Base-by-base conservation (phyloP, 2,329 filamentous ascomycete genomes). In the Coleophoma cylindrospora region DNA sequence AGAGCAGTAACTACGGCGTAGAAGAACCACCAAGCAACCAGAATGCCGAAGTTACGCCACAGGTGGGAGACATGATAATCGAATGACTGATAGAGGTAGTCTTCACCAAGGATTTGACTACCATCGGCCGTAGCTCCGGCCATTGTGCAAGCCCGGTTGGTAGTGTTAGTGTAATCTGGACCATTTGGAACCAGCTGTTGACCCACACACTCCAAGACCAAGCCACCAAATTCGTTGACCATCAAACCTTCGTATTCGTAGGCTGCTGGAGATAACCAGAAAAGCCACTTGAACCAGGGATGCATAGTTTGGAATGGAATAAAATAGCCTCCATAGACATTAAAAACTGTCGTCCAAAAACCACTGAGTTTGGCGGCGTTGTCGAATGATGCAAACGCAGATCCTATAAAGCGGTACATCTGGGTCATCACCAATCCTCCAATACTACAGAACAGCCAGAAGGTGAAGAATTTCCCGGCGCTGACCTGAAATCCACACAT, bases 381-480 rank as follows among this genome's bases (percentile, higher is more conserved):
- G 46, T 81, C 77, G 40, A 83, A 81, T 0, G 71, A 80, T 2
- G 61, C 13, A 38, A 38, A 38, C 13, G 15, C 13, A 38, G 36
- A 38, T 38, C 36, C 36, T 38, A 38, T 38, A 11, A 15, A 13
- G 14, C 36, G 36, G 36, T 38, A 38, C 36, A 38, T 38, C 13
- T 13, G 13, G 36, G 79, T 82, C 68, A 82, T 77, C 36, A 70
- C 74, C 59, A 83, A 74, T 17, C 22, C 0, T 57, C 79, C 77
- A 61, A 94, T 58, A 1, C 87, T 88, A 1, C 81, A 82, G 51
- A 77, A 65, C 48, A 95, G 74, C 53, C 90, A 67, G 77, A 89
- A 94, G 1, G 79, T 82, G 58, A 86, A 83, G 66, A 84, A 84
- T 0, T 70, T 67, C 0, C 60, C 68, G 0, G 80, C 80, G 0